Percentiles rank a stretch among this genome's conserved stretches.
Conservation (phyloP, 495 filamentous ascomycete genomes). For the Wilcoxina mikolae region DNA sequence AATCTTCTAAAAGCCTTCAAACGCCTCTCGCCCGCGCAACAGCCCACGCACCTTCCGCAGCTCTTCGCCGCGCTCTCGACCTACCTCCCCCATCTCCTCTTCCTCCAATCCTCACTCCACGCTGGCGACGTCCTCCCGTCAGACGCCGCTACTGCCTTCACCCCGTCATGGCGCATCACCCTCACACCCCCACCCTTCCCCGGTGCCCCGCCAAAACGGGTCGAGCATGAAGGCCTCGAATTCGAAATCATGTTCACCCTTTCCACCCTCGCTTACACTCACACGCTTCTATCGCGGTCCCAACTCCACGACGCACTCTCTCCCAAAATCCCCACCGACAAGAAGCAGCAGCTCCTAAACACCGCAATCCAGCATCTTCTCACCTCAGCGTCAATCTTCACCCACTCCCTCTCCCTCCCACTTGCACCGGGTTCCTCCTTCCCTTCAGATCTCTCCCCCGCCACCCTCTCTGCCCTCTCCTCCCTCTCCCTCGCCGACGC, state of each 20-base stretch:
- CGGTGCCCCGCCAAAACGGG: constrained; percentile 30
- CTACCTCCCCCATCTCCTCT: constrained; percentile 65
- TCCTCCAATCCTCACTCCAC: constrained; percentile 18
- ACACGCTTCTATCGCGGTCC: constrained; percentile 53
- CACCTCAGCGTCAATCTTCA: constrained; percentile 62
- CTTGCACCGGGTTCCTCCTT: constrained; percentile 14
- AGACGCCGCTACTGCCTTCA: constrained; percentile 29
- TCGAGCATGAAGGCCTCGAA: constrained; percentile 58
- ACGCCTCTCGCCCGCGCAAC: constrained; percentile 51
- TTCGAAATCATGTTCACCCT: constrained; percentile 70
- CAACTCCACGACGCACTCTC: constrained; percentile 32
- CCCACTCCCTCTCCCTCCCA: constrained; percentile 41
- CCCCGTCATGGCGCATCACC: constrained; percentile 60
- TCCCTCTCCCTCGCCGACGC: constrained; percentile 71
- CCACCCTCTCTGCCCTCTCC: constrained; percentile 53
- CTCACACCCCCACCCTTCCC: constrained; percentile 35
- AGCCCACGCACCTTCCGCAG: constrained; percentile 47
- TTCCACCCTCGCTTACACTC: constrained; percentile 56
- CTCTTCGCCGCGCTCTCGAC: constrained; percentile 52
- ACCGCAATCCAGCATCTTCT: constrained; percentile 66
- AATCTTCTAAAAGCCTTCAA: constrained; percentile 70
- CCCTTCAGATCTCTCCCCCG: constrained; percentile 44
- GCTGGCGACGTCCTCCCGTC: constrained; percentile 51
- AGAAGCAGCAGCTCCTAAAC: constrained; percentile 52
- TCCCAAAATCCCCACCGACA: constrained; percentile 39